Base-by-base conservation (phyloP, 1,139 yeast genomes). In the Lodderomyces oxycetoniae region DNA sequence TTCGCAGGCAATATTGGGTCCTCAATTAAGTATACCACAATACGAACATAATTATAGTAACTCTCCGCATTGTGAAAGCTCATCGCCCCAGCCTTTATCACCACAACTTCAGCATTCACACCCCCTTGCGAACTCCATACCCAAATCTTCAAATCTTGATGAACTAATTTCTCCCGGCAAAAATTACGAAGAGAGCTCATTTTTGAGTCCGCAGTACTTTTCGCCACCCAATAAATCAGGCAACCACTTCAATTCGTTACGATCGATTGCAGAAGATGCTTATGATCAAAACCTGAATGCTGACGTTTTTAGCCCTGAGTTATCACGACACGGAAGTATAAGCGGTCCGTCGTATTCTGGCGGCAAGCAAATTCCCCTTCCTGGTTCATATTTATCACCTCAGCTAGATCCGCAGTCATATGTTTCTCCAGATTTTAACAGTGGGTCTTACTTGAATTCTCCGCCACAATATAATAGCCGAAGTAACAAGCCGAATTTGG, bases 121-220 rank as follows among this genome's bases (percentile, higher is more conserved):
- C 15, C 40, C 38, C 34, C 42, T 36, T 29, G 42, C 47, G 28
- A 46, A 46, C 28, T 14, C 11, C 12, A 31, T 45, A n/a, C 31
- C 46, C 14, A 59, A 57, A 40, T 49, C 45, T 3, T 41, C 39
- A 10, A 42, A 40, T 22, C 37, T 64, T 31, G 69, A 64, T 40
- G 68, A 61, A 42, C 47, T 64, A 15, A 57, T 64, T 26, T 63
- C 67, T 3, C 71, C 71, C 1, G 47, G 48, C 33, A 49, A 49
- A 33, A 46, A 40, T 23, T 40, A 35, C 19, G 44, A 39, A 21
- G 43, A 39, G 15, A 42, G 47, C 28, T 39, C 53, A 30, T 64
- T 60, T 34, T 46, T 64, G 31, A 63, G 59, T 33, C 60, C 71
- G 5, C 70, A 64, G 39, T 67, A 65, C 45, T 67, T 67, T 38